These are phyloP conservation scores for Ceratocystis harringtonii DNA, from an alignment of 2,329 filamentous ascomycete species.

Conservation along the genomic window DNA sequence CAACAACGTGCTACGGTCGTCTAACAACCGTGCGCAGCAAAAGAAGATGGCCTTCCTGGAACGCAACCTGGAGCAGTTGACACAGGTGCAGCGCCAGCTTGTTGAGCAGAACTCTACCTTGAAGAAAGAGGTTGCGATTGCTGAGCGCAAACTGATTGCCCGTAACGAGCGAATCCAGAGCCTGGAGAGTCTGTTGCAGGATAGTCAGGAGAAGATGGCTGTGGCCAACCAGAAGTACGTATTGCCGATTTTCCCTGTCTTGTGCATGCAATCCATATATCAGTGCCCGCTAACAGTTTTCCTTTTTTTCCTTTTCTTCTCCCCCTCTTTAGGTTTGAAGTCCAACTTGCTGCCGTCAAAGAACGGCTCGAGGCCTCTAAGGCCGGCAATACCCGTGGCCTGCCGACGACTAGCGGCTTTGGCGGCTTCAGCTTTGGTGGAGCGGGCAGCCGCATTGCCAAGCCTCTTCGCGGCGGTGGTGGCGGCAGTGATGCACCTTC, in stretches of 20 bases:
- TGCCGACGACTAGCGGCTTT: constrained; percentile 46
- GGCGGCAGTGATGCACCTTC: constrained; percentile 34
- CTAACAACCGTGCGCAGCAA: constrained; percentile 95
- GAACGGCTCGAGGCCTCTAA: constrained; percentile 94
- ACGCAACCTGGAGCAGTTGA: constrained; percentile 93
- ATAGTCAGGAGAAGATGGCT: constrained; percentile 96
- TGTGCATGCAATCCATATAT: neutral
- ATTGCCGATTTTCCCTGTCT: constrained; percentile 4
- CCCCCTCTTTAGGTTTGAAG: constrained; percentile 59
- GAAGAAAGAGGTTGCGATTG: constrained; percentile 98
- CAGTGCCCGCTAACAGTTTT: constrained; percentile 5
- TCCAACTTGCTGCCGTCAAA: constrained; percentile 92
- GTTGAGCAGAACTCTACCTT: constrained; percentile 94
- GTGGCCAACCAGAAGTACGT: constrained; percentile 92
- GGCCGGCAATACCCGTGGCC: constrained; percentile 71
- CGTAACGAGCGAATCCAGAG: constrained; percentile 94
- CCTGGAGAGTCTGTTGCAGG: constrained; percentile 79
- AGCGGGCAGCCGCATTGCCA: constrained; percentile 52
- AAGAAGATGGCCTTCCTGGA: constrained; percentile 99
- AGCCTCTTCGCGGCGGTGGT: constrained; percentile 50
- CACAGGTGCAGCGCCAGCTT: constrained; percentile 89
- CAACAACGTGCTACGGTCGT: constrained; percentile 91
- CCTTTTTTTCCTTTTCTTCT: neutral
- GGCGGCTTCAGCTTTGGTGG: constrained; percentile 57
- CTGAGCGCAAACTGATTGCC: constrained; percentile 90